Percentiles rank a stretch among this genome's conserved stretches.
Evolutionary conservation across 768 basidiomycete genomes (phyloP).

Genomic region (Rhizopogon vulgaris): DNA sequence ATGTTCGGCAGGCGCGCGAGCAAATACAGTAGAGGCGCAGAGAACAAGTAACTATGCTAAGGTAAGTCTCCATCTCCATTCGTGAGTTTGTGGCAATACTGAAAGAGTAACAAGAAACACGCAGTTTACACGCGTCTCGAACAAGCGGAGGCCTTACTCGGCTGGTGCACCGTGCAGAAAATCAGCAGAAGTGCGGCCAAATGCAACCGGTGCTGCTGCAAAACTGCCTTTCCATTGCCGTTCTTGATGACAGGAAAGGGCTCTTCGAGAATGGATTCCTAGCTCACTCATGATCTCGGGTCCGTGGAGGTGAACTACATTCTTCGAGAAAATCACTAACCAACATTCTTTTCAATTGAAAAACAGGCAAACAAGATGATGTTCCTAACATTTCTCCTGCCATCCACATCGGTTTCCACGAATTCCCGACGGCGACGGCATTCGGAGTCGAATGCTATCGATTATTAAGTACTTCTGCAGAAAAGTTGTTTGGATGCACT

Average conservation of each 20-base stretch:
- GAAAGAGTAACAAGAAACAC: constrained; percentile 4
- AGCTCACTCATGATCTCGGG: background rate
- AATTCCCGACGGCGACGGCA: background rate
- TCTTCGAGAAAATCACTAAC: background rate
- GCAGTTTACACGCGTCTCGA: background rate
- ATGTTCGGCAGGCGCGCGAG: background rate
- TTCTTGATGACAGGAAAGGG: background rate
- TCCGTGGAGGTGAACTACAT: background rate
- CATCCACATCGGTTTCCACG: background rate
- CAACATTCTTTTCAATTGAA: background rate
- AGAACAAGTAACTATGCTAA: too few relatives aligned
- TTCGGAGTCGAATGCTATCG: background rate
- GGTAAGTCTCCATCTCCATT: background rate
- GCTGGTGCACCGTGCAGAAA: too few relatives aligned
- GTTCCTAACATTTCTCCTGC: background rate
- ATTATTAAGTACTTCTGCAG: background rate
- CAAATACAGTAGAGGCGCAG: background rate
- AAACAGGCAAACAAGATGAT: background rate
- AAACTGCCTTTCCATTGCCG: background rate
- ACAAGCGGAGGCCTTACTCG: background rate
- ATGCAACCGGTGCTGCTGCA: background rate
- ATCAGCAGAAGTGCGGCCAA: background rate
- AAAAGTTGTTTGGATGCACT: too few relatives aligned
- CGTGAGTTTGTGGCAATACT: constrained; percentile 4
- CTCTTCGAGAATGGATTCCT: too few relatives aligned